These are phyloP conservation scores for Ophiostoma ips DNA, from an alignment of 2,329 filamentous ascomycete genomes.

Conservation along the genomic window DNA sequence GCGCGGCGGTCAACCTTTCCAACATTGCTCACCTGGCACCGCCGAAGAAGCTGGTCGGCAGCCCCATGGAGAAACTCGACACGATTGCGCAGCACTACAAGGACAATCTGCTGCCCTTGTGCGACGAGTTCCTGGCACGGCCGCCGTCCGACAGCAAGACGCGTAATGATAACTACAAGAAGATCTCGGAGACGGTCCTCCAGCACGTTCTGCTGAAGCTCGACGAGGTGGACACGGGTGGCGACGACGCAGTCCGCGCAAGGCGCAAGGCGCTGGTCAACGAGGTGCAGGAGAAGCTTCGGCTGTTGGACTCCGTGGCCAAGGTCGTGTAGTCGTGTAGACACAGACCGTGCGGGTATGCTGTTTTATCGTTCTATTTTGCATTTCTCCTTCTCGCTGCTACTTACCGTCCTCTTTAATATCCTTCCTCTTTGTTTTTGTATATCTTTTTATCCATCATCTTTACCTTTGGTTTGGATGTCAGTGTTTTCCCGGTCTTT, in stretches of 20 bases:
- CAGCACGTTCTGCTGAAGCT: slow-evolving; percentile 64
- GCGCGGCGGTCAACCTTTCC: slow-evolving; percentile 8
- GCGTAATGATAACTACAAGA: slow-evolving; percentile 59
- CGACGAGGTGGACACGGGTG: slow-evolving; percentile 62
- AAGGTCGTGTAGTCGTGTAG: neutral
- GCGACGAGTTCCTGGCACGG: slow-evolving; percentile 42
- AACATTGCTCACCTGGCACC: slow-evolving; percentile 13
- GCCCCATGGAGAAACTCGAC: slow-evolving; percentile 48
- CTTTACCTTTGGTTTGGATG: too few species aligned
- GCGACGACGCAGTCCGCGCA: slow-evolving; percentile 48
- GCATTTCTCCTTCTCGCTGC: neutral
- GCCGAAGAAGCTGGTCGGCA: slow-evolving; percentile 24
- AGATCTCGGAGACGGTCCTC: slow-evolving; percentile 61
- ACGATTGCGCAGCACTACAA: slow-evolving; percentile 52
- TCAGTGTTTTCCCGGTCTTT: too few species aligned
- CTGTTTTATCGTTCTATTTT: neutral
- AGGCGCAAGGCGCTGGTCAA: slow-evolving; percentile 60
- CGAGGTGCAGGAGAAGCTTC: slow-evolving; percentile 54
- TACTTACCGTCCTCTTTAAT: too few species aligned
- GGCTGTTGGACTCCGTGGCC: slow-evolving; percentile 41
- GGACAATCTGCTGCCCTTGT: slow-evolving; percentile 49
- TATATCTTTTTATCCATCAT: too few species aligned
- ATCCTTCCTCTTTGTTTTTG: neutral
- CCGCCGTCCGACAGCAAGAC: slow-evolving; percentile 56
- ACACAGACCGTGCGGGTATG: neutral